phyloP scores from a whole-genome alignment of 169 alveolate species.

The Amoebophrya sp. region DNA sequence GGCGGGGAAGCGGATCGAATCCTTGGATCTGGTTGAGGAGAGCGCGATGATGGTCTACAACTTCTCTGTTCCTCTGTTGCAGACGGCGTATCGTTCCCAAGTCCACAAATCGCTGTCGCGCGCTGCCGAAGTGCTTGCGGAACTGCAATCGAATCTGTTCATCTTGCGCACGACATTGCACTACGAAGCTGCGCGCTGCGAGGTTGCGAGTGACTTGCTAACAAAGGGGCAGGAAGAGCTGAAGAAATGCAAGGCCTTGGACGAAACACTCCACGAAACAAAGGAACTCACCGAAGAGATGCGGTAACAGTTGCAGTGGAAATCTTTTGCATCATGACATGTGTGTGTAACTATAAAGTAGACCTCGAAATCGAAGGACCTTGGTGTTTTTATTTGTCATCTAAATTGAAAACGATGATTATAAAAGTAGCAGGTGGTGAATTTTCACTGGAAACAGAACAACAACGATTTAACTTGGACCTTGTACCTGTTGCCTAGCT shows the following conservation, averaged over 20 bases:
- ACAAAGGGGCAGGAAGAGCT: constrained; percentile 39
- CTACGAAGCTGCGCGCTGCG: constrained; percentile 43
- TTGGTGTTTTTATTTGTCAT: too few relatives aligned
- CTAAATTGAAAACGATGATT: too few relatives aligned
- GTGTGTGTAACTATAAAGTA: too few relatives aligned
- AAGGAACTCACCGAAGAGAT: constrained; percentile 22
- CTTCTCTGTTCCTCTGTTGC: constrained; percentile 37
- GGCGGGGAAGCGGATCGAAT: constrained; percentile 40
- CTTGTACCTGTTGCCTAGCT: too few relatives aligned
- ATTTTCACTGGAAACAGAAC: too few relatives aligned
- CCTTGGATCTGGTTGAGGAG: constrained; percentile 41
- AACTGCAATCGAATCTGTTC: constrained; percentile 41
- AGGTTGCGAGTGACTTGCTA: constrained; percentile 40
- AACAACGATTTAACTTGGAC: too few relatives aligned
- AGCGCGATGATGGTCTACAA: constrained; percentile 40
- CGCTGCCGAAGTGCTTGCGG: constrained; percentile 36
- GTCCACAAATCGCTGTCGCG: constrained; percentile 39
- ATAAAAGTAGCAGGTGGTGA: too few relatives aligned
- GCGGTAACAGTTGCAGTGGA: neutral
- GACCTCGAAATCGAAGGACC: too few relatives aligned
- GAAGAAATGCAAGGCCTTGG: constrained; percentile 36
- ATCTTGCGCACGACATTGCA: constrained; percentile 39
- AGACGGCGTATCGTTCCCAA: constrained; percentile 34
- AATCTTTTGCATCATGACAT: constrained; percentile 33
- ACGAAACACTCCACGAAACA: constrained; percentile 36